These are phyloP conservation scores for Didymella lethalis DNA, from an alignment of 2,329 filamentous ascomycete genomes.

Conservation along the genomic window DNA sequence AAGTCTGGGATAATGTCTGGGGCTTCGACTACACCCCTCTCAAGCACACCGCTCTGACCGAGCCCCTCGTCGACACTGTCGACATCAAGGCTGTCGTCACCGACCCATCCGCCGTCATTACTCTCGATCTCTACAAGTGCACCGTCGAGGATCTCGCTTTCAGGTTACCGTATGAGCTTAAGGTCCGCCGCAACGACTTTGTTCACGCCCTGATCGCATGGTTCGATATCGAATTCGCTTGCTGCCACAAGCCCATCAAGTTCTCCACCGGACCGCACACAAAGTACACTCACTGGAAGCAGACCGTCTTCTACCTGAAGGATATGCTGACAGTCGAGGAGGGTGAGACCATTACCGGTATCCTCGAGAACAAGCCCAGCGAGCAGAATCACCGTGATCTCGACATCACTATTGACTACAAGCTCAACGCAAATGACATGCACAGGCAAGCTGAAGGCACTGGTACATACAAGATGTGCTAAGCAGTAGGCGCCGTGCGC, in stretches of 20 bases:
- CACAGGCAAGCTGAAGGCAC: constrained; percentile 72
- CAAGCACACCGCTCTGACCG: constrained; percentile 90
- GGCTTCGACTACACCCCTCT: constrained; percentile 96
- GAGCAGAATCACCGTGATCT: constrained; percentile 93
- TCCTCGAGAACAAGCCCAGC: constrained; percentile 85
- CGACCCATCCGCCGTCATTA: constrained; percentile 84
- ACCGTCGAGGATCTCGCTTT: constrained; percentile 85
- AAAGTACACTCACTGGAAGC: constrained; percentile 99
- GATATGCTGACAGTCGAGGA: constrained; percentile 92
- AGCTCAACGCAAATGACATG: constrained; percentile 76
- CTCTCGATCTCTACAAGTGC: constrained; percentile 92
- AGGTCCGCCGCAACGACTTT: constrained; percentile 86
- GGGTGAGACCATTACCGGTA: constrained; percentile 79
- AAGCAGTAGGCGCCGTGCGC: constrained; percentile 14
- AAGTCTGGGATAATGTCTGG: constrained; percentile 99
- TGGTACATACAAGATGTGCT: constrained; percentile 78
- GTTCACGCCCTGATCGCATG: constrained; percentile 95
- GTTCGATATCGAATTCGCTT: constrained; percentile 99
- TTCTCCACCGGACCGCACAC: constrained; percentile 98
- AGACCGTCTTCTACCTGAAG: constrained; percentile 97
- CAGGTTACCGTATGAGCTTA: constrained; percentile 76
- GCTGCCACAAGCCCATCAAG: constrained; percentile 96
- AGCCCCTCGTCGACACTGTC: constrained; percentile 96
- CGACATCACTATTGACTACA: constrained; percentile 87
- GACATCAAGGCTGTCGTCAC: constrained; percentile 97